Evolutionary conservation across 495 filamentous ascomycete species (phyloP), one percentile per base, ranked within the genome.

Genomic region (Aspergillus haitiensis): DNA sequence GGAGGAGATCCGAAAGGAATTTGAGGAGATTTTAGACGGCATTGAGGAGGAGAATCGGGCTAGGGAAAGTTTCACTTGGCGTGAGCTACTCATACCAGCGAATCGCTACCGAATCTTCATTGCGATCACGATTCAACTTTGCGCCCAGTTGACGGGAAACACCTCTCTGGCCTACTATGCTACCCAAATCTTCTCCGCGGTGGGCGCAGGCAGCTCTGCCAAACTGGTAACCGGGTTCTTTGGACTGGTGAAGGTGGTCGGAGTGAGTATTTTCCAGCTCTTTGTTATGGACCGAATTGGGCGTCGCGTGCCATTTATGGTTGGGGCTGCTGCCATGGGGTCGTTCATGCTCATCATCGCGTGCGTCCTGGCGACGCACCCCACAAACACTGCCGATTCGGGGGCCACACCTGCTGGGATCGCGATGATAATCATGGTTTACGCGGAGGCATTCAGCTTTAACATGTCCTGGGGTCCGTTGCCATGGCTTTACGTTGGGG

Each of bases 331-430:
- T 54, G 68, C 74, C 18, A 81, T 80, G 74, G 78, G 76, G 13
- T 77, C 77, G 2, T 78, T 79, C 63, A 78, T 78, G 56, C 70
- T 86, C 56, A 84, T 84, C 64, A 81, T 79, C 31, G 75, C 80
- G 27, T 72, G 74, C 21, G 72, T 81, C 36, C 70, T 78, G 42
- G 71, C 71, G 12, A 80, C 72, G 16, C 78, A 76, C 39, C 71
- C 78, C 3, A 72, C 76, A 12, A 64, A 64, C n/a, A 62, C 75
- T n/a, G 64, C 56, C 16, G 64, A 13, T 5, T 58, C 68, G 0
- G 60, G 67, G 0, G 71, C 78, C 2, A 73, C 67, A 0, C 66
- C 69, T 0, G 71, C 77, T 8, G 75, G 75, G 0, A 78, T 78
- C 40, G 78, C 77, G 1, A 73, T 75, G 59, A 73, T 83, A 40